Evolutionary conservation across 768 basidiomycete species (phyloP), one percentile per base, ranked within the genome.

Genomic region (Termitomyces sp.): DNA sequence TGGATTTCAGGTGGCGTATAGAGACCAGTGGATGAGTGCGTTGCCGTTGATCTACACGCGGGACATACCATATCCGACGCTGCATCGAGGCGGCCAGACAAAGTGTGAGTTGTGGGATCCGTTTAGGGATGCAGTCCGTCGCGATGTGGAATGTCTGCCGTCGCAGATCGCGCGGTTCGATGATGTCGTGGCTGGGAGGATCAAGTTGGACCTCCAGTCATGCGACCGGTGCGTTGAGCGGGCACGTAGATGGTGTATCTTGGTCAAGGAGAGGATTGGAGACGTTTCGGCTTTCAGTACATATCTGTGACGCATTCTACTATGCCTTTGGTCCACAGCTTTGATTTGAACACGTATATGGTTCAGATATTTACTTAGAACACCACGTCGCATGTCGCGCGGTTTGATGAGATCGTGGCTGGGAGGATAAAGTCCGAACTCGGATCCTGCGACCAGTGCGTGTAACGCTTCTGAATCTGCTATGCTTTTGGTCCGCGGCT

Each of bases 21-120:
- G 44, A 28, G 61, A 58, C 7, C 57, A 50, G 5, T 62, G 53
- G 52, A 51, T 51, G 41, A 18, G 7, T 13, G 49, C 44, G 7
- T 35, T 58, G n/a, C 41, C 33, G 3, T 30, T 4, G n/a, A 40
- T 62, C 9, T 62, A 55, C 53, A 36, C 47, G 3, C 28, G 20
- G 6, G 33, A 51, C 3, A 57, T 57, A n/a, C 49, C 48, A 2
- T 12, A 20, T 30, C 41, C 12, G 6, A 35, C 2, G 6, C 35
- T 58, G n/a, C 61, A 62, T 18, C 55, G 58, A 52, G 61, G 61
- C 6, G 57, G 61, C 1, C 0, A 50, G 2, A 13, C 2, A 1
- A 53, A 58, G 16, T 62, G 61, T 20, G 53, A 50, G 2, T n/a
- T 58, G 26, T 62, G 61, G 61, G 18, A 14, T 18, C 53, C 52